Conservation (phyloP, 257 asterid species). For the Ilex asprella region DNA sequence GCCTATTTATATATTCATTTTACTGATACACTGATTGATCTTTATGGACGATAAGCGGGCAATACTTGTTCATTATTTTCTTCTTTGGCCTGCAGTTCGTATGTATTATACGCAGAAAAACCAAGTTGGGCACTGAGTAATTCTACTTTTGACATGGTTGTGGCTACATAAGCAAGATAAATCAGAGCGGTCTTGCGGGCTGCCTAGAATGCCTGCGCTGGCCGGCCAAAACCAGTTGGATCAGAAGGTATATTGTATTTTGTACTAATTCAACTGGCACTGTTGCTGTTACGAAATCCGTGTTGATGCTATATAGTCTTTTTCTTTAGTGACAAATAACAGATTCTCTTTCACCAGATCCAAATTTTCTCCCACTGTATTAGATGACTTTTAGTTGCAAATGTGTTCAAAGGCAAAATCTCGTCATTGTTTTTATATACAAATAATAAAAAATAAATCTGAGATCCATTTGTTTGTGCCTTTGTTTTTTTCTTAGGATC, state of each 20-base stretch:
- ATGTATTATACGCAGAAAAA: not conserved
- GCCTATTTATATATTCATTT: no score
- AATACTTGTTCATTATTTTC: no score
- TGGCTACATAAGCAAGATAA: no score
- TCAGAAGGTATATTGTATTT: not conserved
- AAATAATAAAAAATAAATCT: no score
- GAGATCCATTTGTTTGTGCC: no score
- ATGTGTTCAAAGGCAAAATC: conserved; percentile 8
- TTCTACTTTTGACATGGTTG: not conserved
- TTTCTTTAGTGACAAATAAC: not conserved
- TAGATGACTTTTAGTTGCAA: not conserved
- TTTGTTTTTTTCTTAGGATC: no score
- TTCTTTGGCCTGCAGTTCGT: not conserved
- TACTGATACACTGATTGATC: no score
- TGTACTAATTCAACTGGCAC: not conserved
- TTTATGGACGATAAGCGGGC: no score
- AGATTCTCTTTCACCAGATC: conserved; percentile 7
- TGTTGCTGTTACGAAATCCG: conserved; percentile 3
- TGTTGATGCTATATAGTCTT: no score
- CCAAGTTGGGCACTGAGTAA: not conserved
- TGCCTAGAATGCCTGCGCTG: not conserved
- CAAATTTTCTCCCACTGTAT: not conserved
- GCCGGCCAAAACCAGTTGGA: not conserved
- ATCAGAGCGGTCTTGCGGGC: not conserved
- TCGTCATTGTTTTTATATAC: not conserved